Conservation (phyloP, 2,329 filamentous ascomycete species). For the Myriangium duriaei region DNA sequence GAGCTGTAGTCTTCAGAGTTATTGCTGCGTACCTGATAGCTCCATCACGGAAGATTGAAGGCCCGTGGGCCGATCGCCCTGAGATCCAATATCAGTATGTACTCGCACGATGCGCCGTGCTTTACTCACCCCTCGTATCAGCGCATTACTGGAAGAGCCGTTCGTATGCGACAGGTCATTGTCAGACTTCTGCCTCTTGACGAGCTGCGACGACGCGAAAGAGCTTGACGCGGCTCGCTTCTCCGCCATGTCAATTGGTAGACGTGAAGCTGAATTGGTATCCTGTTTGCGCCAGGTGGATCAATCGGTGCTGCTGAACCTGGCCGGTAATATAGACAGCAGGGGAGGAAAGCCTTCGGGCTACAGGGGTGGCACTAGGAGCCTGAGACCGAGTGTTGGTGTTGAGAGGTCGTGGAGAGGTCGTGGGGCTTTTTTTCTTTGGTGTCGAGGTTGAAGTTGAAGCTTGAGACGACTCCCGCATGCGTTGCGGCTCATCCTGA, state of each 20-base stretch:
- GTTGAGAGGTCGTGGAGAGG: too few species aligned
- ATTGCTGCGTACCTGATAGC: slow-evolving; percentile 53
- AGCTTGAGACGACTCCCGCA: too few species aligned
- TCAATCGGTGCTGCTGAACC: too few species aligned
- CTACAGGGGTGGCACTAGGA: too few species aligned
- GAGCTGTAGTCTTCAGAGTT: too few species aligned
- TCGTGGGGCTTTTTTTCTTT: slow-evolving; percentile 7
- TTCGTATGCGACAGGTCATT: slow-evolving; percentile 42
- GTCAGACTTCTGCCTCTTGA: slow-evolving; percentile 78
- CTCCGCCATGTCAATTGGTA: slow-evolving; percentile 43
- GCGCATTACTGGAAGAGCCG: slow-evolving; percentile 47
- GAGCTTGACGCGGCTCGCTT: slow-evolving; percentile 83
- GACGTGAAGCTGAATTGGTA: slow-evolving; percentile 55
- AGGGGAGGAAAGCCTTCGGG: too few species aligned
- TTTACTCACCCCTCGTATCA: slow-evolving; percentile 52
- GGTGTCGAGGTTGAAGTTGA: too few species aligned
- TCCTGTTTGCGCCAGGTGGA: too few species aligned
- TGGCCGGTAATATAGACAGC: too few species aligned
- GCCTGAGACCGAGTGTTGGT: too few species aligned
- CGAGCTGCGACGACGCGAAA: slow-evolving; percentile 64
- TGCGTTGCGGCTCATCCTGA: too few species aligned
- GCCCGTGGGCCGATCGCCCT: slow-evolving; percentile 69
- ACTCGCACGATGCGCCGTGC: slow-evolving; percentile 12
- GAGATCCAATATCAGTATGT: not conserved
- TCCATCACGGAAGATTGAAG: slow-evolving; percentile 92